phyloP scores from a whole-genome alignment of 768 basidiomycete genomes.

The Tulasnella sp. region DNA sequence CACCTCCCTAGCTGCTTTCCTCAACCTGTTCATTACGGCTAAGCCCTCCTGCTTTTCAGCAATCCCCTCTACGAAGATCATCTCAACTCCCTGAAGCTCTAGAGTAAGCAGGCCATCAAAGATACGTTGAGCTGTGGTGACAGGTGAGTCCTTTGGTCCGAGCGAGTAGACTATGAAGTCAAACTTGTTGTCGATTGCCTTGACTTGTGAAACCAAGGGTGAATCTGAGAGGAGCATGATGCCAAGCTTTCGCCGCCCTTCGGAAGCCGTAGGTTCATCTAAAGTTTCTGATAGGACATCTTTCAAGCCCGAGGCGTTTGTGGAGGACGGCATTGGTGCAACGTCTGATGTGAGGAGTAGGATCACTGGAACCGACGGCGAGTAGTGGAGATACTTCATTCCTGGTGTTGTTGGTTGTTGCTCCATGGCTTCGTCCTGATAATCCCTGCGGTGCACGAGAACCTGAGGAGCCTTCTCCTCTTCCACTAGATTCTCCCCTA shows the following conservation, averaged over 20 bases:
- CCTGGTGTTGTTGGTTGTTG: constrained; percentile 87
- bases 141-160: constrained; percentile 18
- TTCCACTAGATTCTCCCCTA: neutral
- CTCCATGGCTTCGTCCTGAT: constrained; percentile 54
- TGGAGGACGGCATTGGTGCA: neutral
- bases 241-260: constrained; percentile 41
- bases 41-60: constrained; percentile 71
- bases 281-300: neutral
- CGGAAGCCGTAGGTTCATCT: neutral
- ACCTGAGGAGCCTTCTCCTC: constrained; percentile 30
- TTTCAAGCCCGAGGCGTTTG: neutral
- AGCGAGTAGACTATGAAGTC: constrained; percentile 20
- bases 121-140: constrained; percentile 59
- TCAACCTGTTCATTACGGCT: constrained; percentile 89
- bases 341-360: constrained; percentile 43
- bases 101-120: constrained; percentile 81
- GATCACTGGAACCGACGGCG: constrained; percentile 76
- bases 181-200: constrained; percentile 7
- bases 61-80: constrained; percentile 79
- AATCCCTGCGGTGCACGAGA: constrained; percentile 73
- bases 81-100: constrained; percentile 62
- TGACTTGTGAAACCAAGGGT: constrained; percentile 23
- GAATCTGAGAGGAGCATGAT: constrained; percentile 57
- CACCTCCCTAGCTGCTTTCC: constrained; percentile 69
- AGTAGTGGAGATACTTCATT: constrained; percentile 98